A percentile compares a stretch with the other conserved stretches of the same genome.
Evolutionary conservation across 176 grass and related monocot species (phyloP).

Genomic region (Tillandsia leiboldiana): DNA sequence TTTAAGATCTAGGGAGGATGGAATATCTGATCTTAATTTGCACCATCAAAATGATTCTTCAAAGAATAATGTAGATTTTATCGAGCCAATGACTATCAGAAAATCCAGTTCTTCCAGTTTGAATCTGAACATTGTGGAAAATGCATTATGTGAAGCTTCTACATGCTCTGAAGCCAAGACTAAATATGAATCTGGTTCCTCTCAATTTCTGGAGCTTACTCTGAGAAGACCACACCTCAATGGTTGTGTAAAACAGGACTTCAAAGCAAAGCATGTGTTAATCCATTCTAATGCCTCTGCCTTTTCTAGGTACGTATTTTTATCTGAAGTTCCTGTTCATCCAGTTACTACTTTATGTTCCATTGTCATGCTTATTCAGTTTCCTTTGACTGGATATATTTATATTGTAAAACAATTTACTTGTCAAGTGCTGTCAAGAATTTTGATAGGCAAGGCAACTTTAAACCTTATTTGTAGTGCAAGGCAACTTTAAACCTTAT

Average conservation of each 20-base stretch:
- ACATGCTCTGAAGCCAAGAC: constrained; percentile 25
- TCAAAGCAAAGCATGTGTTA: constrained; percentile 53
- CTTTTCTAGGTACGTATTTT: constrained; percentile 58
- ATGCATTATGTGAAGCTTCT: constrained; percentile 27
- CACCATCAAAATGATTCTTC: constrained; percentile 21
- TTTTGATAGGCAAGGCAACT: background rate
- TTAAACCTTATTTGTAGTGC: background rate
- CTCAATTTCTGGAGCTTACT: constrained; percentile 26
- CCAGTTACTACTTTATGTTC: background rate
- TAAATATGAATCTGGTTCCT: constrained; percentile 34
- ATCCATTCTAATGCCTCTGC: constrained; percentile 88
- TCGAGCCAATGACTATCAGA: constrained; percentile 23
- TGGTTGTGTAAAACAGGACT: constrained; percentile 28
- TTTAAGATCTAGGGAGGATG: constrained; percentile 8
- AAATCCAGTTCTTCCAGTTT: constrained; percentile 31
- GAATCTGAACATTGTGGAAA: constrained; percentile 22
- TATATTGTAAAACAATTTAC: background rate
- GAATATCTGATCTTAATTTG: constrained; percentile 31
- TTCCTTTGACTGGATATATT: background rate
- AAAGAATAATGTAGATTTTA: constrained; percentile 32
- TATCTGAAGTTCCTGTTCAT: background rate
- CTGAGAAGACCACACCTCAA: constrained; percentile 27
- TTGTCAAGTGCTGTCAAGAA: background rate
- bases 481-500: background rate
- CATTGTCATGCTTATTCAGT: background rate